Evolutionary conservation across 768 basidiomycete genomes (phyloP), one percentile per base, ranked within the genome.

Genomic region (Clathrus columnatus): DNA sequence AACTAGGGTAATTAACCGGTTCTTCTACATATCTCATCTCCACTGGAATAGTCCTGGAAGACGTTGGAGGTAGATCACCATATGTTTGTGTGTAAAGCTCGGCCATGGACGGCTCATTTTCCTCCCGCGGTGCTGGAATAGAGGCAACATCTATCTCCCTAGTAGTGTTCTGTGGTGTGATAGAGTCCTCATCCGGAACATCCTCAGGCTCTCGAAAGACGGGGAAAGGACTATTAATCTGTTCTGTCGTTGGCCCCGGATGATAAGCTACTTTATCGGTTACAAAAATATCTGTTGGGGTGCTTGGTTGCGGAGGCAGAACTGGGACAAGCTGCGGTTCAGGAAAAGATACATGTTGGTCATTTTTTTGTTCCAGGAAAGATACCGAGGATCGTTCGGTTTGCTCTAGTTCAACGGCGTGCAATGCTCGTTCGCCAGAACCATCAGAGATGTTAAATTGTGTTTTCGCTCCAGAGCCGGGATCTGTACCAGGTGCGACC

Each of bases 61-160:
- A 8, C 5, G 42, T 28, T 26, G 53, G 26, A 7, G 53, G 26
- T n/a, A 24, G 32, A 24, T 18, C 53, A 21, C 53, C 53, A 28
- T 54, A 44, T 2, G 53, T 46, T 14, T 46, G 18, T 2, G 18
- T 27, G 18, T 46, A 54, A 23, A 29, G 24, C 23, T 54, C 53
- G 29, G 53, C 53, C 43, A 54, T 54, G 14, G 44, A 30, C 17
- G 28, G 43, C 42, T 54, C 53, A 10, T n/a, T 24, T 16, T 28
- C 44, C 10, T 52, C 51, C 23, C 26, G 53, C 5, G 44, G 43
- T 4, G 53, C 24, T 24, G 42, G 51, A 29, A n/a, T 20, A 20
- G 45, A 46, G n/a, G 21, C 26, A 29, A 54, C 47, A 21, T 47
- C 43, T 5, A 54, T 29, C 53, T 44, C 41, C 30, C 43, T 11